Conservation (phyloP, 2,329 filamentous ascomycete species). For the Akanthomyces uredinophilus region DNA sequence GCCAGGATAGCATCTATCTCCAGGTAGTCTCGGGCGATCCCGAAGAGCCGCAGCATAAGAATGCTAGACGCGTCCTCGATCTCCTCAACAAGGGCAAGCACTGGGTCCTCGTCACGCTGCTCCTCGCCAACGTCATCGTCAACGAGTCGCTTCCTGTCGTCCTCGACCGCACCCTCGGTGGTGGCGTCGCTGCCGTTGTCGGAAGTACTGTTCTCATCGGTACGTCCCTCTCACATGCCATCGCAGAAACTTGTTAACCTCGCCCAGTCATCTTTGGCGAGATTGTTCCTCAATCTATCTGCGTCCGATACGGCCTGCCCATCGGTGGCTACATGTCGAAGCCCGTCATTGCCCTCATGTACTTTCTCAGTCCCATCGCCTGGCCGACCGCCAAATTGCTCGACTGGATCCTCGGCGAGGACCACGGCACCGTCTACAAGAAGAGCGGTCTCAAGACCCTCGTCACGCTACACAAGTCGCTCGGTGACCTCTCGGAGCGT, state of each 20-base stretch:
- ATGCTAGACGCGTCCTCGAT: constrained; percentile 74
- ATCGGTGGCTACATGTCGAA: constrained; percentile 94
- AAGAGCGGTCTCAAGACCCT: constrained; percentile 96
- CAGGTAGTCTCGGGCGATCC: constrained; percentile 88
- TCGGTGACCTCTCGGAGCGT: constrained; percentile 81
- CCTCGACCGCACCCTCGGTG: constrained; percentile 86
- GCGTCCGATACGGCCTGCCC: constrained; percentile 89
- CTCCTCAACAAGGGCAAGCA: constrained; percentile 87
- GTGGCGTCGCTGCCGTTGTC: constrained; percentile 88
- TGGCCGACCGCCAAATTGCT: constrained; percentile 96
- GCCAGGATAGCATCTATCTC: constrained; percentile 90
- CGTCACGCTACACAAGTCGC: constrained; percentile 87
- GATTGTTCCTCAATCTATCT: constrained; percentile 91
- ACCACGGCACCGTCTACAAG: constrained; percentile 96
- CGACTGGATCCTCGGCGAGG: constrained; percentile 86
- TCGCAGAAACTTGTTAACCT: constrained; percentile 13
- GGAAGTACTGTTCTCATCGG: constrained; percentile 92
- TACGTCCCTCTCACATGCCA: constrained; percentile 38
- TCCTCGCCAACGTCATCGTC: constrained; percentile 94
- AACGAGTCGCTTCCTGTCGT: constrained; percentile 96
- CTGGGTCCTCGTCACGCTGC: constrained; percentile 92
- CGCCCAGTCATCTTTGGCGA: constrained; percentile 90
- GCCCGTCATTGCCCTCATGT: constrained; percentile 85
- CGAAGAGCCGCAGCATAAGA: constrained; percentile 77
- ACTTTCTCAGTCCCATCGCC: constrained; percentile 78